phyloP scores from a whole-genome alignment of 73 alveolate species.

The Paramecium sexaurelia region DNA sequence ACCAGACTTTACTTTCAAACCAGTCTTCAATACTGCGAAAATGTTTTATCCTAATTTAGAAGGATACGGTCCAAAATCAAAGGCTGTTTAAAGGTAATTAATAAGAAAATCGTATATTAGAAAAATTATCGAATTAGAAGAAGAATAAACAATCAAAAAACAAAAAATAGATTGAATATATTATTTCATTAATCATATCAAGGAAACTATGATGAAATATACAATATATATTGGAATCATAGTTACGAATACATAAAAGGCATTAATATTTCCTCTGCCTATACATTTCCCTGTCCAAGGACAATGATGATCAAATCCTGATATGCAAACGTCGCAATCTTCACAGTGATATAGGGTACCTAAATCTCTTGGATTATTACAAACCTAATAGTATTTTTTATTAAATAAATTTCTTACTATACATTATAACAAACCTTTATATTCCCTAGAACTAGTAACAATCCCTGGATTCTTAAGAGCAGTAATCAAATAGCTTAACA shows the following conservation, averaged over 20 bases:
- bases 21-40: not conserved
- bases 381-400: not conserved
- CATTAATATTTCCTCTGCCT: slow-evolving; percentile 79
- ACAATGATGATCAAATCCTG: slow-evolving; percentile 96
- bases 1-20: slow-evolving; percentile 11
- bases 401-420: not conserved
- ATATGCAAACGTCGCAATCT: slow-evolving; percentile 90
- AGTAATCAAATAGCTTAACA: slow-evolving; percentile 45
- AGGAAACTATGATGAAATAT: slow-evolving; percentile 5
- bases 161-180: not conserved
- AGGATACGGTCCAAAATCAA: not conserved
- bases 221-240: slow-evolving; percentile 54
- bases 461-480: slow-evolving; percentile 66
- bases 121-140: not conserved
- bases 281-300: slow-evolving; percentile 96
- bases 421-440: slow-evolving; percentile 17
- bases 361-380: slow-evolving; percentile 18
- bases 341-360: slow-evolving; percentile 79
- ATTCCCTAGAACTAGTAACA: slow-evolving; percentile 29
- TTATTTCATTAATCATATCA: slow-evolving; percentile 1
- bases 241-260: slow-evolving; percentile 76
- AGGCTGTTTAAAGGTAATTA: not conserved
- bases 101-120: not conserved
- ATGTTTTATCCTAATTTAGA: slow-evolving; percentile 48
- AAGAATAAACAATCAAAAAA: not conserved